Conservation (phyloP, 2,329 filamentous ascomycete genomes). For the Aspergillus sp. region DNA sequence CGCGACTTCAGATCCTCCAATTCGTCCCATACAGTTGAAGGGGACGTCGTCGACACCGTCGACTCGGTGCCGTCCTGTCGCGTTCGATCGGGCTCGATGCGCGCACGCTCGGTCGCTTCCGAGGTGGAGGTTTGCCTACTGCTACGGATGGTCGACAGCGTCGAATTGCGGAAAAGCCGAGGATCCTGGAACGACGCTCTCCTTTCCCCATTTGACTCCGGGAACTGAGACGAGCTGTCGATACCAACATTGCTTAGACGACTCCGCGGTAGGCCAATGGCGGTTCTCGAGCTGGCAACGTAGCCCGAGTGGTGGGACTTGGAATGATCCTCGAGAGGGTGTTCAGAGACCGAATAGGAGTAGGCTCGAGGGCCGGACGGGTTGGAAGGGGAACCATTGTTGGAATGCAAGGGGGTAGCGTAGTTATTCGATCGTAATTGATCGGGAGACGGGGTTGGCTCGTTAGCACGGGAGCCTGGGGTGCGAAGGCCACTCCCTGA, state of each 20-base stretch:
- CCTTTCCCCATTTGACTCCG: slow-evolving; percentile 29
- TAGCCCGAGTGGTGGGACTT: slow-evolving; percentile 35
- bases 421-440: slow-evolving; percentile 32
- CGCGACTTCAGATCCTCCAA: slow-evolving; percentile 92
- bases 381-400: slow-evolving; percentile 31
- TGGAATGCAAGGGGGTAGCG: slow-evolving; percentile 36
- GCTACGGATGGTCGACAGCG: slow-evolving; percentile 35
- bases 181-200: slow-evolving; percentile 34
- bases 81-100: slow-evolving; percentile 33
- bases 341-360: slow-evolving; percentile 34
- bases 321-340: slow-evolving; percentile 39
- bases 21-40: slow-evolving; percentile 96
- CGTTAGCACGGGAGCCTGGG: slow-evolving; percentile 29
- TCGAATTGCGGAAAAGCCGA: slow-evolving; percentile 34
- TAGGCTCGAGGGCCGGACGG: slow-evolving; percentile 27
- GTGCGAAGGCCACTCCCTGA: slow-evolving; percentile 36
- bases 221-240: slow-evolving; percentile 34
- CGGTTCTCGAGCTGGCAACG: slow-evolving; percentile 35
- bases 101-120: slow-evolving; percentile 35
- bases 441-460: slow-evolving; percentile 39
- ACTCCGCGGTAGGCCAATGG: slow-evolving; percentile 36
- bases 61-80: slow-evolving; percentile 73
- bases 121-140: slow-evolving; percentile 36
- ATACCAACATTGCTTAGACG: slow-evolving; percentile 37
- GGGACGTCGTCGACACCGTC: slow-evolving; percentile 80